Evolutionary conservation across 1,139 yeast genomes (phyloP), one percentile per base, ranked within the genome.

Genomic region (Candida frijolesensis): DNA sequence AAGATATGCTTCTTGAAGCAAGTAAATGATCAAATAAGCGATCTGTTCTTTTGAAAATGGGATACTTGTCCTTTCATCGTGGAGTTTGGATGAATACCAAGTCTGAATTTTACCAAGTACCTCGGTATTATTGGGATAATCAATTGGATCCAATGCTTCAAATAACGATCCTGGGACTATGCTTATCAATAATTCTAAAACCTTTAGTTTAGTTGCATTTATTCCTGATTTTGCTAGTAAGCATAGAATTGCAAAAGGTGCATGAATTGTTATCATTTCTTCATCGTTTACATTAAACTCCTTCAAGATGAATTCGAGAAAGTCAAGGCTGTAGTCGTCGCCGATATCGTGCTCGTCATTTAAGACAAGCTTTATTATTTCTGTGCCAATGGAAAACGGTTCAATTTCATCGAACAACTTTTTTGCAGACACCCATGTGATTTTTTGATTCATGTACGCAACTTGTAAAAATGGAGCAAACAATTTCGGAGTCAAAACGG

Each of bases 331-430:
- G 1, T 53, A 50, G 8, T 52, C 52, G 12, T 52, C 52, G 15
- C 38, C 39, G 4, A 29, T 15, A 10, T 30, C 42, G 12, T 18
- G 32, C 4, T 46, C 44, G 5, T 51, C 42, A 3, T 46, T 50
- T n/a, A 49, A 41, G 5, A 63, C 51, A 6, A 67, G 53, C 15
- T 52, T 55, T 43, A 80, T 71, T 1, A 87, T 66, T 51, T 84
- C 83, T 3, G 82, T 77, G 94, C 96, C 92, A 12, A 92, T 91
- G 34, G 80, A 80, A 25, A 77, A 66, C 0, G 96, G 82, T 62
- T 94, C 98, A 1, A 91, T 86, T 2, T 90, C 88, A 64, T 94
- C 96, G 65, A 94, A 89, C 54, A 92, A 84, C 0, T 83, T 72
- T 46, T 81, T 79, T 0, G 91, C 88, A 19, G 85, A 76, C 22